These are phyloP conservation scores for Pterocarpus macrocarpus DNA, from an alignment of 306 rosid species.

Conservation along the genomic window DNA sequence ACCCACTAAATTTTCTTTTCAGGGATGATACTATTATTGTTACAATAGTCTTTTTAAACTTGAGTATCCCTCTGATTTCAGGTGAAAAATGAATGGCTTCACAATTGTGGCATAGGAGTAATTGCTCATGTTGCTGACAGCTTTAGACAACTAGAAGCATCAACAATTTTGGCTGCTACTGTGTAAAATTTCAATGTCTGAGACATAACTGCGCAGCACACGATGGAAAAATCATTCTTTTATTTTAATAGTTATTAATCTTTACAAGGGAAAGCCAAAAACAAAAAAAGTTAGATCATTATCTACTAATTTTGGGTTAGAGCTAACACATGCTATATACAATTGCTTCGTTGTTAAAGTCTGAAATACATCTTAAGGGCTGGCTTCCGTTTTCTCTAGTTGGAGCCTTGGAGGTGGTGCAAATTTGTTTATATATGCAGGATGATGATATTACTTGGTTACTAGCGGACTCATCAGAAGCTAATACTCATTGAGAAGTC, in stretches of 20 bases:
- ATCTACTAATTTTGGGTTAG: not conserved
- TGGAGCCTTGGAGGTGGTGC: not conserved
- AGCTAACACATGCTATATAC: not conserved
- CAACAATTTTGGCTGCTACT: constrained; percentile 65
- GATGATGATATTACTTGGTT: not conserved
- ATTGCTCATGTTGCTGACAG: constrained; percentile 92
- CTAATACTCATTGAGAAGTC: not conserved
- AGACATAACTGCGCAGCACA: constrained; percentile 31
- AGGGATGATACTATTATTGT: constrained; percentile 23
- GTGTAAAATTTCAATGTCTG: constrained; percentile 53
- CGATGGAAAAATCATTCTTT: constrained; percentile 25
- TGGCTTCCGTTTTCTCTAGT: too few species aligned
- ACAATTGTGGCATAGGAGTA: constrained; percentile 91
- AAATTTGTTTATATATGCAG: not conserved
- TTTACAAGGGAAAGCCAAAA: not conserved
- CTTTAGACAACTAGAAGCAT: constrained; percentile 78
- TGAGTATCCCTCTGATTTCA: constrained; percentile 48
- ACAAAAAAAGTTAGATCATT: not conserved
- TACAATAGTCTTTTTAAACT: constrained; percentile 21
- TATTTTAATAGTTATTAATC: not conserved
- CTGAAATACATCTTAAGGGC: not conserved
- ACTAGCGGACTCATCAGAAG: not conserved
- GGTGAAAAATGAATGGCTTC: constrained; percentile 95
- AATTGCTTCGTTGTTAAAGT: not conserved
- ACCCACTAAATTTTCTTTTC: constrained; percentile 8